phyloP scores from a whole-genome alignment of 352 stramenopile genomes.

The Blastocystis sp. region DNA sequence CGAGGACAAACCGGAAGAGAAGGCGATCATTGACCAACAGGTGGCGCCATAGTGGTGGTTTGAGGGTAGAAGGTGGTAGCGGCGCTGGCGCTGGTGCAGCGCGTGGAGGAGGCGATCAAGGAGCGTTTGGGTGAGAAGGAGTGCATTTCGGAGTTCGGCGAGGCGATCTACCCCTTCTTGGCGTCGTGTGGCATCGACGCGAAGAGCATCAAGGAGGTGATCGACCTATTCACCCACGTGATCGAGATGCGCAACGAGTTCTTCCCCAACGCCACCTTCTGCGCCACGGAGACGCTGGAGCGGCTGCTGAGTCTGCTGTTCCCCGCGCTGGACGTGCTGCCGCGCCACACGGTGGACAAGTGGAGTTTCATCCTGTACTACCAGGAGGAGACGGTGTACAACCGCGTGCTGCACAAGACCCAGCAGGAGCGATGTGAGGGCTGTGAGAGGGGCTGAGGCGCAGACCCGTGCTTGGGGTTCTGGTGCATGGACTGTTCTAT shows the following conservation, averaged over 20 bases:
- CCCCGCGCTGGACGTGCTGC: background rate
- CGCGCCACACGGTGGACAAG: constrained; percentile 13
- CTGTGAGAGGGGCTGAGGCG: background rate
- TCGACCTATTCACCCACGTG: background rate
- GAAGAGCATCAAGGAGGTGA: background rate
- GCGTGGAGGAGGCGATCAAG: constrained; percentile 74
- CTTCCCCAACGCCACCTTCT: constrained; percentile 26
- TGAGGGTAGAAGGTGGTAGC: background rate
- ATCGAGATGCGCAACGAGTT: constrained; percentile 25
- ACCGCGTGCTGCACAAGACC: background rate
- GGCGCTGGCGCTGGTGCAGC: constrained; percentile 75
- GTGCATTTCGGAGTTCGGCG: background rate
- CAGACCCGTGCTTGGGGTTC: constrained; percentile 53
- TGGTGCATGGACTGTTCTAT: constrained; percentile 65
- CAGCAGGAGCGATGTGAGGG: constrained; percentile 25
- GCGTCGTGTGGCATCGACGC: constrained; percentile 41
- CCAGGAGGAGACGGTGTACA: constrained; percentile 23
- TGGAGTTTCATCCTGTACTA: constrained; percentile 47
- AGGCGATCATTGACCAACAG: background rate
- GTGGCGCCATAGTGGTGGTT: background rate
- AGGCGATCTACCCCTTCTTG: constrained; percentile 26
- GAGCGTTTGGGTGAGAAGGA: background rate
- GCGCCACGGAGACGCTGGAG: constrained; percentile 27
- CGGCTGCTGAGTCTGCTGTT: constrained; percentile 24
- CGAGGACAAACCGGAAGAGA: background rate